These are phyloP conservation scores for Chaetomidium leptoderma DNA, from an alignment of 495 filamentous ascomycete species.

Conservation along the genomic window DNA sequence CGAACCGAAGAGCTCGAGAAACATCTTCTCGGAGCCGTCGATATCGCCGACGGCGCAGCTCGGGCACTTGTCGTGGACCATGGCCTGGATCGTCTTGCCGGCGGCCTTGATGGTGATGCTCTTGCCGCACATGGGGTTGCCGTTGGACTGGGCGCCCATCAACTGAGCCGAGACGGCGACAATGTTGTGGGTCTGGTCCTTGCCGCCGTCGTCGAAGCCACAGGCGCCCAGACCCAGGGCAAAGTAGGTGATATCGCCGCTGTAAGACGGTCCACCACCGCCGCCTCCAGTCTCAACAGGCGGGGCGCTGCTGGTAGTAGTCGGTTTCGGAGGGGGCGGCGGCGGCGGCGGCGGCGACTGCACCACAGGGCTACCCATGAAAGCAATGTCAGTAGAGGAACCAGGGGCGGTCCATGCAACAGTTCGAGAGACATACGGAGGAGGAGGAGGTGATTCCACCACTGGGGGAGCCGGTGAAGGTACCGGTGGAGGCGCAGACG, in stretches of 20 bases:
- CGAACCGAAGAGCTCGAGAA: constrained; percentile 39
- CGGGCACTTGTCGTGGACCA: constrained; percentile 70
- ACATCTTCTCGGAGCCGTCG: constrained; percentile 47
- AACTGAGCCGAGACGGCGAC: constrained; percentile 41
- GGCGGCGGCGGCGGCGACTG: constrained; percentile 10
- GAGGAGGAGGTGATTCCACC: constrained; percentile 16
- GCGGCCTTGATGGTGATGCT: constrained; percentile 54
- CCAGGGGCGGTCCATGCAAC: neutral
- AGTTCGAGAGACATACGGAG: constrained; percentile 21
- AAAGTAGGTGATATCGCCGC: constrained; percentile 48
- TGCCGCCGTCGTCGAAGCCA: constrained; percentile 40
- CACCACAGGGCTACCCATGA: constrained; percentile 15
- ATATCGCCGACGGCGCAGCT: constrained; percentile 52
- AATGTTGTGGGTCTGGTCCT: constrained; percentile 39
- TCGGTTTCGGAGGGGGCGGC: constrained; percentile 7
- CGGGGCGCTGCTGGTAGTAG: constrained; percentile 1
- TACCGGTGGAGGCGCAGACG: constrained; percentile 12
- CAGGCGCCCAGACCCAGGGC: constrained; percentile 43
- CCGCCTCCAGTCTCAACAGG: constrained; percentile 12
- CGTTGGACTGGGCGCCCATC: constrained; percentile 46
- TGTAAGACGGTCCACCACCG: constrained; percentile 23
- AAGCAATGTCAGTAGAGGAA: constrained; percentile 16
- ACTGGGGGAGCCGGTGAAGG: constrained; percentile 16
- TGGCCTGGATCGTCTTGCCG: constrained; percentile 54
- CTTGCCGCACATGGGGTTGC: constrained; percentile 62